Conservation (phyloP, 768 basidiomycete species). For the Boletellus ananiceps region DNA sequence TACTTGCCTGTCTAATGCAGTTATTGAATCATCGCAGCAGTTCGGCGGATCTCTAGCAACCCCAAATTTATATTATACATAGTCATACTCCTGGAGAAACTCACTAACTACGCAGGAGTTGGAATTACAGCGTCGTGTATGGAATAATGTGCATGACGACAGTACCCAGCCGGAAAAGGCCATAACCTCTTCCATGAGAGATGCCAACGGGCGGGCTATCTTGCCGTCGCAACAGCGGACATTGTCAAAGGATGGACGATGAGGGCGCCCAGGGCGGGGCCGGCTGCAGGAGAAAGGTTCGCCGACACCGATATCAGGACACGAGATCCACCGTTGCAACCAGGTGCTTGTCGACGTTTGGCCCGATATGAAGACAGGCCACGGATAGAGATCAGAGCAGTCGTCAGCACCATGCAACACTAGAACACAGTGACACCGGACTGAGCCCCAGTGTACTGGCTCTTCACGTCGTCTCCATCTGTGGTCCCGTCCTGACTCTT, state of each 20-base stretch:
- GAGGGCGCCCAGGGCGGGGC: slow-evolving; percentile 6
- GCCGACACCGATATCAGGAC: slow-evolving; percentile 3
- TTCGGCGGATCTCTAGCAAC: neutral
- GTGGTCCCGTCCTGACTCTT: slow-evolving; percentile 84
- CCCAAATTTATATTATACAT: slow-evolving; percentile 7
- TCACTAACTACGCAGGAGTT: slow-evolving; percentile 8
- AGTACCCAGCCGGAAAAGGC: slow-evolving; percentile 1
- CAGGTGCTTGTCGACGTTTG: slow-evolving; percentile 9
- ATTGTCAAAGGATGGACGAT: neutral
- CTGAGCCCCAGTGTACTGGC: slow-evolving; percentile 83
- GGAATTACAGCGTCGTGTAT: slow-evolving; percentile 13
- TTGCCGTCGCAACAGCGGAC: slow-evolving; percentile 1
- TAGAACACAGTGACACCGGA: slow-evolving; percentile 84
- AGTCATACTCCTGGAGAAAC: slow-evolving; percentile 14
- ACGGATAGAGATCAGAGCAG: neutral
- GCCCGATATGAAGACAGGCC: slow-evolving; percentile 3
- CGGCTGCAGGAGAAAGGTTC: slow-evolving; percentile 14
- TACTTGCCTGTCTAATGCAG: neutral
- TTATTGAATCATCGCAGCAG: neutral
- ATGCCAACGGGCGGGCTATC: slow-evolving; percentile 6
- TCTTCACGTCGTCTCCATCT: slow-evolving; percentile 84
- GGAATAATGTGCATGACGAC: slow-evolving; percentile 24
- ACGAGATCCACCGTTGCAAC: slow-evolving; percentile 5
- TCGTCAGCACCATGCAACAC: slow-evolving; percentile 11
- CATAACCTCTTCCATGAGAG: neutral